Base-by-base conservation (phyloP, 129 eudicot genomes). In the Heracleum sosnowskyi region DNA sequence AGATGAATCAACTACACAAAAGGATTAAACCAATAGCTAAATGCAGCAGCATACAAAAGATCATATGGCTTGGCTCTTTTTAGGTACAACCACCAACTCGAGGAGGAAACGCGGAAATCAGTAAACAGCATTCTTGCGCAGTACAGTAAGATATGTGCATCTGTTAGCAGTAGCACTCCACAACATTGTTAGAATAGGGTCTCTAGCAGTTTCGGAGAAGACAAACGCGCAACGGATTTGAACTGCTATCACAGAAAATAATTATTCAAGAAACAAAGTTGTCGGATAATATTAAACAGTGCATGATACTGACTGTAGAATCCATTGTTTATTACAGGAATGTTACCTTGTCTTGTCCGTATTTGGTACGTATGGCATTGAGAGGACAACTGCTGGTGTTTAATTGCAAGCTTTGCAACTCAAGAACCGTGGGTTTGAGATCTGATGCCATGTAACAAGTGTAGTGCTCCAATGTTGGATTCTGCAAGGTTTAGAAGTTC, bases 391-490 rank as follows among this genome's bases (percentile, higher is more conserved):
- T 71, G 42, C 72, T 63, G 53, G 85, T 84, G 46, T 89, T 87
- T 57, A 81, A 70, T 79, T 85, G 92, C 57, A 91, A 57, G 74
- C 75, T 75, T 69, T 86, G 86, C 73, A 91, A 78, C 72, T 90
- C 92, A 76, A 83, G 68, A 76, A 91, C 92, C 11, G 85, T 36
- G 29, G 77, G 75, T 85, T 86, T 89, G 18, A 91, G 85, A 82
- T 89, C 92, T 64, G 73, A 26, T 7, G 86, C 60, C 77, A 75
- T 84, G 95, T 87, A 89, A 63, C 81, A 39, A 66, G 92, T 89
- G 85, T 91, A 91, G 79, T 89, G 81, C 79, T 87, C 88, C 66
- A 91, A 69, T n/a, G 94, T 89, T 73, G 82, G 78, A 82, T 86
- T 87, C 92, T 91, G 92, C 82, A 79, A 71, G 62, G 77, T 64